Base-by-base conservation (phyloP, 2,329 filamentous ascomycete species). In the Trichoderma harzianum region DNA sequence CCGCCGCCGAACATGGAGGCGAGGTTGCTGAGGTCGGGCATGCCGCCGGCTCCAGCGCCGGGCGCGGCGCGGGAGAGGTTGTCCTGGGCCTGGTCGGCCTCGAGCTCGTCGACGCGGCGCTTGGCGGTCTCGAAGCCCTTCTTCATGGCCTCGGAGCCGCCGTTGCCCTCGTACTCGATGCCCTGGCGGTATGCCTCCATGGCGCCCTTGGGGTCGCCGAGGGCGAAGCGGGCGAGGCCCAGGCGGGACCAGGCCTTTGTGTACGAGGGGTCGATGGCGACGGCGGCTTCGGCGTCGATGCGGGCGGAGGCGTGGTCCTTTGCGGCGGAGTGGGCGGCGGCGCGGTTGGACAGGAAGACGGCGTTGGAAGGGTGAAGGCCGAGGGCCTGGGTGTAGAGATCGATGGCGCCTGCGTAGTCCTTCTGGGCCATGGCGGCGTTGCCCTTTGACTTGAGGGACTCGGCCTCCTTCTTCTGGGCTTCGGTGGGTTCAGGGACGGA, bases 241-340 rank as follows among this genome's bases (percentile, higher is more conserved):
- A 99, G 88, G 73, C 96, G 90, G 76, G 93, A 96, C 96, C 96
- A 99, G 18, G 94, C 96, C 85, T 99, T 98, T 76, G 95, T 97
- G 86, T 98, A 99, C 80, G 90, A 91, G 14, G 96, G 94, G 82
- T 99, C 96, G 69, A 94, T 88, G 71, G 90, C 89, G 70, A 96
- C 93, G 70, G 96, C 96, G 75, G 96, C 89, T 84, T 98, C 95
- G 61, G 96, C 96, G 81, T 99, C 96, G 73, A 91, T 87, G 77
- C 90, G 91, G 14, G 96, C 96, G 74, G 92, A 91, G 74, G 92
- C 90, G 84, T 98, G 95, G 83, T 97, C 91, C 77, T 91, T 89
- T 74, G 90, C 90, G 26, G 94, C 95, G 32, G 91, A 94, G 87
- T 97, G 93, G 7, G 96, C 96, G 61, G 96, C 96, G 12, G 96